These are phyloP conservation scores for Calonectria ilicicola DNA, from an alignment of 2,329 filamentous ascomycete species.

Conservation along the genomic window DNA sequence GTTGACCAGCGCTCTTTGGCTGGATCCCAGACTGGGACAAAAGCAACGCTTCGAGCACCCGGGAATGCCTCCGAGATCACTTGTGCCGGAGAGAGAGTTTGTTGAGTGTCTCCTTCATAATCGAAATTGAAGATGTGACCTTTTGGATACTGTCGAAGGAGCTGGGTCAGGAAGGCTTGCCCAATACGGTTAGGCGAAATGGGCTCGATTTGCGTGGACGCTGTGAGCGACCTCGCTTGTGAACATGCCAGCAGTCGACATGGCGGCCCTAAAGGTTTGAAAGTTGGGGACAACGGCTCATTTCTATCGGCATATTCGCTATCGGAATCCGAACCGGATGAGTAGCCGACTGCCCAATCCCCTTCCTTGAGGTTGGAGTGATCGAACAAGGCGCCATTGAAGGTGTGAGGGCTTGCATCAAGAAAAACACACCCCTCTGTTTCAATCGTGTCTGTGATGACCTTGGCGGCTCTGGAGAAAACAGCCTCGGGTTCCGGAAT, in stretches of 20 bases:
- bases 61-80: constrained; percentile 53
- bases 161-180: constrained; percentile 51
- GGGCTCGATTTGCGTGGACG: not conserved
- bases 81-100: constrained; percentile 43
- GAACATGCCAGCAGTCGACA: constrained; percentile 27
- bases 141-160: constrained; percentile 58
- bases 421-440: constrained; percentile 52
- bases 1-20: constrained; percentile 61
- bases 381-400: constrained; percentile 23
- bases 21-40: constrained; percentile 62
- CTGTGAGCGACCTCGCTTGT: not conserved
- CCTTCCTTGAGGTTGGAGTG: not conserved
- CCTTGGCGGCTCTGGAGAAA: constrained; percentile 57
- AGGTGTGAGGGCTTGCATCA: constrained; percentile 44
- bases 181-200: not conserved
- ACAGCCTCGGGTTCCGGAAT: constrained; percentile 29
- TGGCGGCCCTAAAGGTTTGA: constrained; percentile 53
- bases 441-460: constrained; percentile 56
- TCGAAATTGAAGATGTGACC: constrained; percentile 61
- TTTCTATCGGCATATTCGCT: not conserved
- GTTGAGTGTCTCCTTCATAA: constrained; percentile 49
- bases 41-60: constrained; percentile 57
- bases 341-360: not conserved
- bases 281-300: constrained; percentile 35
- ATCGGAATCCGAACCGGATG: not conserved